Base-by-base conservation (phyloP, 257 asterid genomes). In the Handroanthus guayacan region DNA sequence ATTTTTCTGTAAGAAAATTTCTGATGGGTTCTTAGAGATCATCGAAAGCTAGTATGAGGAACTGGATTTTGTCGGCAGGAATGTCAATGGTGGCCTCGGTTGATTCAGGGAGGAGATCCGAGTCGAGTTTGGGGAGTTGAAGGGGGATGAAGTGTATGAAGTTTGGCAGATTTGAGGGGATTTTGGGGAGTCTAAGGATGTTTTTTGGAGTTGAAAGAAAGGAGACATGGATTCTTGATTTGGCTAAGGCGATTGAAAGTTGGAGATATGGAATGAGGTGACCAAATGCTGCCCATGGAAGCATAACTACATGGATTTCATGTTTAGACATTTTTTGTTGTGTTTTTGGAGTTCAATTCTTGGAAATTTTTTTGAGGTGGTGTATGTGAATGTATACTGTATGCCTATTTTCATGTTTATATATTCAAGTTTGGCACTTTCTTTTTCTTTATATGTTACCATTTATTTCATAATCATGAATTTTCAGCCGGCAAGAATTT, bases 271-370 rank as follows among this genome's bases (percentile, higher is more conserved):
- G 87, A 60, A 79, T 79, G 39, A 86, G 37, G 36, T 85, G 86
- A 18, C 87, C 87, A 48, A 83, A 83, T 47, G 87, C 84, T 34
- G 66, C 45, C 86, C 86, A 82, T 52, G 86, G 89, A 16, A 82
- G 71, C 82, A 85, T 31, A 39, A 78, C 89, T 25, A 71, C 85
- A 25, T 25, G 31, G 31, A 25, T 25, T 25, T 25, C 31, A 25
- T 25, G 1, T 25, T 25, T 25, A 25, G 31, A 25, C 31, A 25
- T 25, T 25, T 25, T 25, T 25, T 25, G 31, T 25, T 25, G 0
- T 25, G 31, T 25, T 25, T 25, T 25, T 25, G 31, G 31, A 25
- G 31, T 25, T 25, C 31, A 25, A 1, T 25, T 25, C 31, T 25
- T 25, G 31, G 31, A 1, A 1, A 25, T 25, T 25, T 25, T 25